These are phyloP conservation scores for Verbascum thapsus DNA, from an alignment of 257 asterid species.

Conservation along the genomic window DNA sequence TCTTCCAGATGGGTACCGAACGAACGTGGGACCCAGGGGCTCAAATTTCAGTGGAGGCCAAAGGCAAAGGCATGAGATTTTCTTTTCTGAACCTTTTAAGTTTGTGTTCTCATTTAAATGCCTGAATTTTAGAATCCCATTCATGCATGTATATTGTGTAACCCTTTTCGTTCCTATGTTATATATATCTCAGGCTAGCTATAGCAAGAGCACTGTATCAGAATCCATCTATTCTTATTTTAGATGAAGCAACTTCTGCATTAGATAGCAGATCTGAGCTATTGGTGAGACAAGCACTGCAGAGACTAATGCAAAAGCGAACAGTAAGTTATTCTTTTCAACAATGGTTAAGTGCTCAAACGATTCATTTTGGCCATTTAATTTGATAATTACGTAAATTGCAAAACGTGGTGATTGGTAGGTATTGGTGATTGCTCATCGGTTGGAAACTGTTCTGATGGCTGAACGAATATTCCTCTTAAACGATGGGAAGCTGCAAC, in stretches of 20 bases:
- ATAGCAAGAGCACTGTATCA: constrained; percentile 92
- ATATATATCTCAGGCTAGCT: constrained; percentile 60
- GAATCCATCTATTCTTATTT: constrained; percentile 82
- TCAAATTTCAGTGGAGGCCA: constrained; percentile 93
- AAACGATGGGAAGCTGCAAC: constrained; percentile 63
- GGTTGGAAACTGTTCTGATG: constrained; percentile 81
- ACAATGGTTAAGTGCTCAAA: background rate
- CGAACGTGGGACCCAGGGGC: constrained; percentile 88
- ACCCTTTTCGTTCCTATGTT: constrained; percentile 10
- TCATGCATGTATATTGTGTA: background rate
- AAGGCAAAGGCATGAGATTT: constrained; percentile 64
- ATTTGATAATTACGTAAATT: background rate
- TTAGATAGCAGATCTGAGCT: constrained; percentile 85
- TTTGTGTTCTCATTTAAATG: background rate
- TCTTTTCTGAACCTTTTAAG: background rate
- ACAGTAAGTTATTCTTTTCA: constrained; percentile 52
- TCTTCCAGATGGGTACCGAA: constrained; percentile 67
- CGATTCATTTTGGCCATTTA: background rate
- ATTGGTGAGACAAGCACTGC: constrained; percentile 83
- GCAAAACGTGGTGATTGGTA: constrained; percentile 23
- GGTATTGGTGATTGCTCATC: constrained; percentile 91
- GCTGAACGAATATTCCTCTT: constrained; percentile 68
- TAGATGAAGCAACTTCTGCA: constrained; percentile 98
- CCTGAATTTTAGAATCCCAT: background rate
- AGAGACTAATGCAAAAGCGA: constrained; percentile 73